These are phyloP conservation scores for Helicostylum pulchrum DNA, from an alignment of 192 early-diverging fungal genomes.

Conservation along the genomic window DNA sequence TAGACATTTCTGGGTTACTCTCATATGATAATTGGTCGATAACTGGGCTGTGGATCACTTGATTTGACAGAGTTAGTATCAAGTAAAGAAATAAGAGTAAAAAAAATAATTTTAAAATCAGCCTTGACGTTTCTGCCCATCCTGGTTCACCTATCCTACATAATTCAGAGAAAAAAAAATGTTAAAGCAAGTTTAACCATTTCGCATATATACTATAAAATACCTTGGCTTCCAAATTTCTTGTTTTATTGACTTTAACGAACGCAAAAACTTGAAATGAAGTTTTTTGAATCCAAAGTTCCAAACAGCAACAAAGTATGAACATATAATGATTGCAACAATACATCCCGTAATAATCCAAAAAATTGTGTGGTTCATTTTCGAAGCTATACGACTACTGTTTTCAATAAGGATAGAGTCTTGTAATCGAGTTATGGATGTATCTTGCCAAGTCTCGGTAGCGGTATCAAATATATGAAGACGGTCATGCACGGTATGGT, in stretches of 20 bases:
- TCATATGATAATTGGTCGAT: constrained; percentile 11
- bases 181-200: too few species aligned
- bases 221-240: constrained; percentile 16
- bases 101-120: constrained; percentile 4
- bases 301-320: background rate
- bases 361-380: background rate
- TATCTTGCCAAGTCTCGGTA: background rate
- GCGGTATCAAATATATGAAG: constrained; percentile 2
- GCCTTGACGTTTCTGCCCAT: constrained; percentile 2
- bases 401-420: too few species aligned
- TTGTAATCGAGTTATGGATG: too few species aligned
- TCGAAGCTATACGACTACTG: background rate
- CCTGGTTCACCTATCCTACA: constrained; percentile 10
- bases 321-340: background rate
- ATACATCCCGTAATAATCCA: background rate
- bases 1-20: background rate
- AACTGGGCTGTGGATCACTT: background rate
- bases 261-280: background rate
- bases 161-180: background rate
- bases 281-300: background rate
- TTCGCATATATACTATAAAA: too few species aligned
- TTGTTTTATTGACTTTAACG: background rate
- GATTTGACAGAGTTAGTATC: constrained; percentile 1
- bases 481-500: background rate
- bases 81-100: constrained; percentile 9